Evolutionary conservation across 805 yeast genomes (phyloP).

Genomic region (Saturnispora dispora): DNA sequence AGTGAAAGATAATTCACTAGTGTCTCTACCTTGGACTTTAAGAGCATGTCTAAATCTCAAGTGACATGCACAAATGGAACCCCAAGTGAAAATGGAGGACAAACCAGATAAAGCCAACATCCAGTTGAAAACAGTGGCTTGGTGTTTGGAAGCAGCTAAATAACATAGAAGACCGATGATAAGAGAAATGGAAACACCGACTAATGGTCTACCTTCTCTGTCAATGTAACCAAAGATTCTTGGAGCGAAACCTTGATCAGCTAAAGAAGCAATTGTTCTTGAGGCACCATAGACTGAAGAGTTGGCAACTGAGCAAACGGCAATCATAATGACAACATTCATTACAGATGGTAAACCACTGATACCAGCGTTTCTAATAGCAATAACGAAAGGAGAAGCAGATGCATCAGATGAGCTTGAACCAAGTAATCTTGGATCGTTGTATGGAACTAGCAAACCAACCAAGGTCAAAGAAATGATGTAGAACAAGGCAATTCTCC

Average conservation of each 20-base stretch:
- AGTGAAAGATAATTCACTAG: slow-evolving; percentile 55
- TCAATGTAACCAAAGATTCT: slow-evolving; percentile 56
- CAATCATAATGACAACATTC: slow-evolving; percentile 61
- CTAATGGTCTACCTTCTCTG: slow-evolving; percentile 65
- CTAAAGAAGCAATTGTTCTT: slow-evolving; percentile 56
- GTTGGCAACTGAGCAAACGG: slow-evolving; percentile 68
- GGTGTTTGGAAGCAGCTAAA: slow-evolving; percentile 47
- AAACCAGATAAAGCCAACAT: slow-evolving; percentile 67
- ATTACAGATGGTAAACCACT: slow-evolving; percentile 58
- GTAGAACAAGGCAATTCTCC: slow-evolving; percentile 55
- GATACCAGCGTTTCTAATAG: slow-evolving; percentile 52
- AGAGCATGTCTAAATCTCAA: slow-evolving; percentile 62
- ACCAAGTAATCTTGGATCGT: slow-evolving; percentile 40
- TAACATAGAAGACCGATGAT: slow-evolving; percentile 49
- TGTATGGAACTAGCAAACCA: slow-evolving; percentile 55
- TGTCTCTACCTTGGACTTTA: slow-evolving; percentile 50
- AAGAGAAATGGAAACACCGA: slow-evolving; percentile 49
- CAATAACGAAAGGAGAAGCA: slow-evolving; percentile 71
- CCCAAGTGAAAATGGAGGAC: slow-evolving; percentile 70
- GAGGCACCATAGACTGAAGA: slow-evolving; percentile 66
- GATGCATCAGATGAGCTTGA: slow-evolving; percentile 40
- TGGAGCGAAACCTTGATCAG: slow-evolving; percentile 64
- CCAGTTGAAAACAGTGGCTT: slow-evolving; percentile 58
- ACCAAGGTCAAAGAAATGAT: slow-evolving; percentile 43
- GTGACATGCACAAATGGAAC: slow-evolving; percentile 57